Evolutionary conservation across 495 filamentous ascomycete species (phyloP).

Genomic region (Extremus antarcticus): DNA sequence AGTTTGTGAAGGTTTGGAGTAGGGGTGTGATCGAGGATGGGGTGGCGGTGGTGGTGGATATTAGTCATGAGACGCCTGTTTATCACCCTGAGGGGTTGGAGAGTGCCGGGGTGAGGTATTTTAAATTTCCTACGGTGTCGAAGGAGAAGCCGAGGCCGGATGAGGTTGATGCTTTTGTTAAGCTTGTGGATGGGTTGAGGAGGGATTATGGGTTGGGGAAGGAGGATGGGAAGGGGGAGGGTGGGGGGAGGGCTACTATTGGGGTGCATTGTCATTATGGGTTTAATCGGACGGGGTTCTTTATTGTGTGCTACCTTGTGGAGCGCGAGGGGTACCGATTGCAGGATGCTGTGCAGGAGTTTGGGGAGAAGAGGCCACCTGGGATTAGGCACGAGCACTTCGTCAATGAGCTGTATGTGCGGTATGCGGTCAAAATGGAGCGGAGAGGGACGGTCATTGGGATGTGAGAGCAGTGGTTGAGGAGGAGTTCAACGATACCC

Average conservation of each 20-base stretch:
- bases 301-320: slow-evolving; percentile 83
- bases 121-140: slow-evolving; percentile 82
- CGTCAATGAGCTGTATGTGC: slow-evolving; percentile 70
- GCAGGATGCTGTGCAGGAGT: slow-evolving; percentile 70
- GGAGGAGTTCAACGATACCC: too few species aligned
- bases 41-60: slow-evolving; percentile 73
- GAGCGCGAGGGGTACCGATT: slow-evolving; percentile 64
- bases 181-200: slow-evolving; percentile 54
- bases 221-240: slow-evolving; percentile 3
- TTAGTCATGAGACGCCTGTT: slow-evolving; percentile 75
- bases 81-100: slow-evolving; percentile 72
- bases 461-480: not conserved
- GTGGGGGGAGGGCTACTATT: slow-evolving; percentile 38
- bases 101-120: slow-evolving; percentile 61
- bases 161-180: slow-evolving; percentile 68
- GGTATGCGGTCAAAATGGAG: slow-evolving; percentile 45
- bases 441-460: slow-evolving; percentile 9
- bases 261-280: slow-evolving; percentile 95
- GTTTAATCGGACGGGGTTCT: slow-evolving; percentile 73
- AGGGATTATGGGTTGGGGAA: not conserved
- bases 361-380: slow-evolving; percentile 59
- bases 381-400: slow-evolving; percentile 90
- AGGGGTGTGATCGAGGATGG: slow-evolving; percentile 14
- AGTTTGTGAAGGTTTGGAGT: slow-evolving; percentile 60
- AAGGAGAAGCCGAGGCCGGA: slow-evolving; percentile 76